Percentiles rank a stretch among this genome's conserved stretches.
Conservation (phyloP, 495 filamentous ascomycete species). For the Hypoxylon cercidicola region DNA sequence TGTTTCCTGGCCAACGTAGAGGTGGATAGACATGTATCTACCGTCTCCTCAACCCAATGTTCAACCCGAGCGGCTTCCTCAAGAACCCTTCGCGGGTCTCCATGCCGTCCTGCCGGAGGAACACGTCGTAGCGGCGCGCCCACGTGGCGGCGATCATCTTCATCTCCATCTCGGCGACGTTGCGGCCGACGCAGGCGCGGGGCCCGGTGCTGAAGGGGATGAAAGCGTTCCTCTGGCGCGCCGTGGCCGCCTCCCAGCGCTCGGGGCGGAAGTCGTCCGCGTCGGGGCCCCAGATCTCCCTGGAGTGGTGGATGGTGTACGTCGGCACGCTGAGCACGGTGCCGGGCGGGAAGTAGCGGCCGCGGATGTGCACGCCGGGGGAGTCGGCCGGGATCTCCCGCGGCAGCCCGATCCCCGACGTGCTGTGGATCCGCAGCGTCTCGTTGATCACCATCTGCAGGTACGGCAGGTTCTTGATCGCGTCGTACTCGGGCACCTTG, state of each 20-base stretch:
- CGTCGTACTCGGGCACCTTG: slow-evolving; percentile 74
- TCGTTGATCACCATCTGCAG: slow-evolving; percentile 85
- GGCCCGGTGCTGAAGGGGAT: slow-evolving; percentile 88
- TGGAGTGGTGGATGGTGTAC: slow-evolving; percentile 87
- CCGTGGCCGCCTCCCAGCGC: slow-evolving; percentile 73
- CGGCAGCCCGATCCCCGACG: slow-evolving; percentile 88
- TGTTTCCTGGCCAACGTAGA: no score
- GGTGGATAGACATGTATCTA: neutral
- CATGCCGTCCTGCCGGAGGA: slow-evolving; percentile 74
- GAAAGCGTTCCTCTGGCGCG: slow-evolving; percentile 79
- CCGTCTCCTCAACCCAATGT: slow-evolving; percentile 67
- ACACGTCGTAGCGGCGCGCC: slow-evolving; percentile 79
- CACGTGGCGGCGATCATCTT: slow-evolving; percentile 81
- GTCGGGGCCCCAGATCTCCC: slow-evolving; percentile 83
- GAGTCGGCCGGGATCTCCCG: slow-evolving; percentile 76
- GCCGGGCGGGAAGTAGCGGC: slow-evolving; percentile 75
- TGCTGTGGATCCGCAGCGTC: slow-evolving; percentile 89
- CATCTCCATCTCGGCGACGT: slow-evolving; percentile 90
- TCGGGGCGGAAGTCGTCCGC: slow-evolving; percentile 82
- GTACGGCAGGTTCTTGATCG: slow-evolving; percentile 81
- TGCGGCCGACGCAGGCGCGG: slow-evolving; percentile 55
- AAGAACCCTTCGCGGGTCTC: slow-evolving; percentile 89
- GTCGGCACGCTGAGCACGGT: slow-evolving; percentile 85
- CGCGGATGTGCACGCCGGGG: slow-evolving; percentile 54
- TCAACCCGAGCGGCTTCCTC: slow-evolving; percentile 82